phyloP scores from a whole-genome alignment of 352 stramenopile genomes.

The Saprolegnia parasitica region DNA sequence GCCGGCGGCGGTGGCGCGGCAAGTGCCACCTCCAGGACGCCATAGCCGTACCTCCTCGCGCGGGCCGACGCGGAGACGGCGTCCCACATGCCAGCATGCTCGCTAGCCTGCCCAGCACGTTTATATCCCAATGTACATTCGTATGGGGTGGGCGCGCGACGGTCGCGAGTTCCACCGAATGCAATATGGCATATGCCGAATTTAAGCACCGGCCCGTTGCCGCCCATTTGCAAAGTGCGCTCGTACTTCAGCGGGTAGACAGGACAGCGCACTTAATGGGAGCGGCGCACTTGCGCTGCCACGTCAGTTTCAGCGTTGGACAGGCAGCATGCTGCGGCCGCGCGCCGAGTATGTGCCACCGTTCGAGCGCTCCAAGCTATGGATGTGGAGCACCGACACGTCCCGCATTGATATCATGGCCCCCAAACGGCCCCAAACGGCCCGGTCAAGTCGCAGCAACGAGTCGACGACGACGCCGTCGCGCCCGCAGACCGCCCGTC shows the following conservation, averaged over 20 bases:
- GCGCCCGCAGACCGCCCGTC: neutral
- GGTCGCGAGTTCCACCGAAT: too few relatives aligned
- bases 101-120: too few relatives aligned
- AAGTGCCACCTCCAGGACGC: neutral
- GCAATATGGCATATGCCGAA: neutral
- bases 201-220: neutral
- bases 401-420: neutral
- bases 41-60: too few relatives aligned
- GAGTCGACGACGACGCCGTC: too few relatives aligned
- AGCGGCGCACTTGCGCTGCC: neutral
- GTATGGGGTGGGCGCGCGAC: too few relatives aligned
- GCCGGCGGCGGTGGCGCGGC: neutral
- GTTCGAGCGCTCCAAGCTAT: conserved; percentile 4
- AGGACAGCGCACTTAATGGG: neutral
- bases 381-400: neutral
- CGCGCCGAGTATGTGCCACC: neutral
- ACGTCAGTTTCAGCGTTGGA: neutral
- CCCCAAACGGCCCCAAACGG: conserved; percentile 1
- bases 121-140: too few relatives aligned
- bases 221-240: neutral
- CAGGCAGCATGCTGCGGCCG: neutral
- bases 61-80: too few relatives aligned
- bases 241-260: neutral
- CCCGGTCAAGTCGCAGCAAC: neutral
- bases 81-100: too few relatives aligned